These are phyloP conservation scores for Lactarius hengduanensis DNA, from an alignment of 768 basidiomycete genomes.

Conservation along the genomic window DNA sequence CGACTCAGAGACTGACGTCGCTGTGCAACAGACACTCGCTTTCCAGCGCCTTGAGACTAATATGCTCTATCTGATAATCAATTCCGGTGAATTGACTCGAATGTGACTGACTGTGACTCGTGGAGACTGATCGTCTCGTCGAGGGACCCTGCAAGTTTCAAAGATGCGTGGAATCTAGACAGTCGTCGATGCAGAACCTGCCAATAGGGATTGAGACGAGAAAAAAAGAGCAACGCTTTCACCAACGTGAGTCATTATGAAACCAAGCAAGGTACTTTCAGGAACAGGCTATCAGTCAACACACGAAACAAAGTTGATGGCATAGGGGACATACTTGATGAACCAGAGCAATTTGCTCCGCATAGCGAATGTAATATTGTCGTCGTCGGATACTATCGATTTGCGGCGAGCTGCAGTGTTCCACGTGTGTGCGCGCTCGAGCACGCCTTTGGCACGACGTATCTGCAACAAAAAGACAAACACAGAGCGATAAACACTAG, in stretches of 20 bases:
- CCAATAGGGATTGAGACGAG: constrained; percentile 1
- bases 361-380: constrained; percentile 76
- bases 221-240: neutral
- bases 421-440: constrained; percentile 69
- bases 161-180: constrained; percentile 53
- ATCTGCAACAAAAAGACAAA: constrained; percentile 75
- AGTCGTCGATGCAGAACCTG: constrained; percentile 72
- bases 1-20: constrained; percentile 44
- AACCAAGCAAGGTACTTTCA: constrained; percentile 60
- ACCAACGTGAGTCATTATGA: constrained; percentile 69
- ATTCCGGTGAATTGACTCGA: neutral
- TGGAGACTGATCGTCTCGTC: constrained; percentile 76
- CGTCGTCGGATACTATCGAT: constrained; percentile 44
- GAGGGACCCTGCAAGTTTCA: constrained; percentile 57
- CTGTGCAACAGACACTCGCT: constrained; percentile 61
- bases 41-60: constrained; percentile 59
- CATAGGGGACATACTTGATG: constrained; percentile 59
- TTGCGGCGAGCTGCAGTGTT: constrained; percentile 38
- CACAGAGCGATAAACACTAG: constrained; percentile 61
- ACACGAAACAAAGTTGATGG: neutral
- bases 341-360: constrained; percentile 81
- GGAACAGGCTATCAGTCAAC: constrained; percentile 1
- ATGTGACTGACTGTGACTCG: constrained; percentile 58
- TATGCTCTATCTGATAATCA: constrained; percentile 4
- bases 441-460: constrained; percentile 62